Evolutionary conservation across 495 filamentous ascomycete species (phyloP), one percentile per base, ranked within the genome.

Genomic region (Lepraria neglecta): DNA sequence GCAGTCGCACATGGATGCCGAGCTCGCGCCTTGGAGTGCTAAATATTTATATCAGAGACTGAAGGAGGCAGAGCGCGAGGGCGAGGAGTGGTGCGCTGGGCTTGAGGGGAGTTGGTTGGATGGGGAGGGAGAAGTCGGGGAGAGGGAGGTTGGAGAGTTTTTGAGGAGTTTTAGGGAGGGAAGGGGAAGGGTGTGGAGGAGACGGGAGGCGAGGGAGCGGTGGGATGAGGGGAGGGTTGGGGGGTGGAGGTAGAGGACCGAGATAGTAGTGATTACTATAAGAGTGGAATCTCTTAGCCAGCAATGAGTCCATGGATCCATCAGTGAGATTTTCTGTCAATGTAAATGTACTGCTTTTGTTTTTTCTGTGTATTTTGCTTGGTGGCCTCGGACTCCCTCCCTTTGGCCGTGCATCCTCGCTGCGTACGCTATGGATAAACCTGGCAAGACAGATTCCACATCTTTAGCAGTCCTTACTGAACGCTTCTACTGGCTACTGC

Each of bases 201-300:
- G 90, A 50, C 83, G 82, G 67, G 92, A 96, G 76, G 80, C 88
- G 58, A 92, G 88, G 73, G 89, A 89, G 65, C 77, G 92, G 68
- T 96, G 92, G 92, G 91, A 96, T 76, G 92, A 96, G 72, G 90
- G 92, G 30, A 81, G 92, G 61, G 91, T 96, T 59, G 91, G 92
- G 1, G 92, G 92, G 0, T 96, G 92, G 92, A 80, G 92, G 60
- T 96, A 78, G 85, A 24, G 2, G 2, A 24, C 24, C 24, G 24
- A 24, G 2, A 24, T 24, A 24, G 24, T 24, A 24, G 24, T 24
- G 24, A 24, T 24, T 24, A 24, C 24, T 24, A 24, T 24, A 24
- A 24, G 24, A 24, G 24, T 24, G 24, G 24, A 24, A 24, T 24
- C 24, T 24, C 24, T 24, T 24, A 24, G 24, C 24, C 24, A 24